Evolutionary conservation across 176 grass and related monocot species (phyloP), one percentile per base, ranked within the genome.

Genomic region (Avena atlantica): DNA sequence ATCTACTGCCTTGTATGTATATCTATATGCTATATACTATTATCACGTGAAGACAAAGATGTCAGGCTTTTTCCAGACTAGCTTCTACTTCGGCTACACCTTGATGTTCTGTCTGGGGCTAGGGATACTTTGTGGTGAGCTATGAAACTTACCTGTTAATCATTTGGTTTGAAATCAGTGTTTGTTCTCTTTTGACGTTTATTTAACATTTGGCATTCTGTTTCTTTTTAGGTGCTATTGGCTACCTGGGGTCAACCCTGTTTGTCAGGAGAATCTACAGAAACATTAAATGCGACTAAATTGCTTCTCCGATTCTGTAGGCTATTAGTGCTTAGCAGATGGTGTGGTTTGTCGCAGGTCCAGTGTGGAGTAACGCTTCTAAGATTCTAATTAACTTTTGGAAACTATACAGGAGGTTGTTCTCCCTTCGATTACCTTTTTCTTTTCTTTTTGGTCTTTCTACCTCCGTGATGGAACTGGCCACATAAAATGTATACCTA

Each of bases 251-350:
- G 8, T 96, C 97, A 50, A 88, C 92, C 16, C 42, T 99, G 53
- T 99, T 99, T 90, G 97, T 99, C 77, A 94, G 94, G 90, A 99
- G 97, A 89, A 99, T 99, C 85, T 99, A 99, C 78, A 90, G 97
- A 93, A 99, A 99, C 81, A 99, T 99, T 89, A 99, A 99, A 87
- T 99, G 97, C 68, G 97, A 99, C 84, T 99, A 94, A 92, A 83
- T 61, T 92, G 78, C 34, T 78, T 17, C 52, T 71, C 31, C 2
- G 0, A 48, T 89, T 78, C 27, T 86, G 84, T 74, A 64, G 60
- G 62, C 76, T 64, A 84, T 72, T 89, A 72, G 85, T 83, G 63
- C 74, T 52, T 55, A 76, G 73, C 73, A 76, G 83, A 87, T 77
- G 61, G 36, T 83, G 58, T 71, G 76, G 31, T 85, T 74, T 25